Base-by-base conservation (phyloP, 805 yeast genomes). In the Candida insectalens region DNA sequence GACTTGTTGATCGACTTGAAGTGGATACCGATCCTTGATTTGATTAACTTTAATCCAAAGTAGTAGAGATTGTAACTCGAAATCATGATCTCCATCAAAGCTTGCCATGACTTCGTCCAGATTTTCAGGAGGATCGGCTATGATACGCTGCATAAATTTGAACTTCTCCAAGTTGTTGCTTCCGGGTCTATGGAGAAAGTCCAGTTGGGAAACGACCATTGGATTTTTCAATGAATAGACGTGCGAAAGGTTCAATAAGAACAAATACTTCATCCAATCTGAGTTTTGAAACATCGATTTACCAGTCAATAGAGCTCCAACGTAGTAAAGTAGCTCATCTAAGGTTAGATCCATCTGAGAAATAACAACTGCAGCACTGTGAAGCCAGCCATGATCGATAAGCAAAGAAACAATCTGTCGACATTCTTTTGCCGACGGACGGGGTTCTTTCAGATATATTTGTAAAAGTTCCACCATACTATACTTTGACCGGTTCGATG, bases 361-460 rank as follows among this genome's bases (percentile, higher is more conserved):
- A 4, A 43, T 30, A n/a, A 43, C 27, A 25, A 30, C 34, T 3
- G 45, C 26, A 8, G 45, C 45, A 12, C 21, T 36, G 19, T 37
- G 32, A 20, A 41, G 39, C 42, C 42, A 37, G 25, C 33, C 39
- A 5, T 19, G 17, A 15, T 34, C 29, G 3, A 36, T 23, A 3
- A 41, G 12, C 12, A 34, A 3, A 8, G 13, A 23, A 10, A 25
- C 17, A 5, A 25, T 10, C 9, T 14, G 28, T 13, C 17, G 15
- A 9, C 7, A n/a, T n/a, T n/a, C n/a, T n/a, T n/a, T n/a, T n/a
- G n/a, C n/a, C n/a, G n/a, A n/a, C n/a, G n/a, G n/a, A n/a, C n/a
- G n/a, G n/a, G n/a, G n/a, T n/a, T n/a, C n/a, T n/a, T n/a, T n/a
- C n/a, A n/a, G n/a, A n/a, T n/a, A n/a, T n/a, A n/a, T n/a, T n/a